phyloP scores from a whole-genome alignment of 805 yeast species.

The Yarrowia sp. region DNA sequence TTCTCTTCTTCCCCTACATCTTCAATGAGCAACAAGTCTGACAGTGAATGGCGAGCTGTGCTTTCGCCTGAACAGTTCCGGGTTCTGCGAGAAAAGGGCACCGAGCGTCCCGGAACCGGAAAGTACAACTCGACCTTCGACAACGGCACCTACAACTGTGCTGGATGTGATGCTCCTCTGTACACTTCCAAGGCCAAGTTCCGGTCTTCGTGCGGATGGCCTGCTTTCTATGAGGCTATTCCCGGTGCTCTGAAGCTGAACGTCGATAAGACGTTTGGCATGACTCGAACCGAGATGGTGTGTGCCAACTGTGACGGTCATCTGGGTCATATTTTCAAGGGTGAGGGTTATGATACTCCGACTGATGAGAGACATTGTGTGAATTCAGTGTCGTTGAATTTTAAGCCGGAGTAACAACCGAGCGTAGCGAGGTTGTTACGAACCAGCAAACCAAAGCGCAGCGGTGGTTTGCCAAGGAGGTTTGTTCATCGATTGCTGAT shows the following conservation, averaged over 20 bases:
- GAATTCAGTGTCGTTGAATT: slow-evolving; percentile 81
- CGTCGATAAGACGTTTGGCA: slow-evolving; percentile 72
- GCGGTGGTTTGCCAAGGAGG: background rate
- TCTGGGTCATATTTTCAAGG: slow-evolving; percentile 91
- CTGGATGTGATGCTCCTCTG: slow-evolving; percentile 81
- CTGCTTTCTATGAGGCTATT: slow-evolving; percentile 89
- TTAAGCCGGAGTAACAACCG: slow-evolving; percentile 47
- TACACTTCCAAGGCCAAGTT: slow-evolving; percentile 84
- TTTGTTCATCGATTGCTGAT: no score
- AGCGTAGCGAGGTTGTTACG: background rate
- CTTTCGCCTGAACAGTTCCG: slow-evolving; percentile 78
- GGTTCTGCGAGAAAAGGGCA: slow-evolving; percentile 75
- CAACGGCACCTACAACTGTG: slow-evolving; percentile 79
- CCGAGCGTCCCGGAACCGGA: slow-evolving; percentile 73
- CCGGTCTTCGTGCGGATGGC: slow-evolving; percentile 97
- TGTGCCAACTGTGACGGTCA: slow-evolving; percentile 93
- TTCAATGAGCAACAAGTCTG: slow-evolving; percentile 47
- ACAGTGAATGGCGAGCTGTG: slow-evolving; percentile 79
- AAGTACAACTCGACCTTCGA: slow-evolving; percentile 60
- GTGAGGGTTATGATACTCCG: slow-evolving; percentile 90
- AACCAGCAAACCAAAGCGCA: background rate
- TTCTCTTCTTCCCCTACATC: background rate
- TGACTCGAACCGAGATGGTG: slow-evolving; percentile 86
- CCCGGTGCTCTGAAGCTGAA: slow-evolving; percentile 75
- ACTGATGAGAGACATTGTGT: slow-evolving; percentile 95